A percentile compares a stretch with the other conserved stretches of the same genome.
Evolutionary conservation across 495 filamentous ascomycete genomes (phyloP).

Genomic region (Evernia prunastri): DNA sequence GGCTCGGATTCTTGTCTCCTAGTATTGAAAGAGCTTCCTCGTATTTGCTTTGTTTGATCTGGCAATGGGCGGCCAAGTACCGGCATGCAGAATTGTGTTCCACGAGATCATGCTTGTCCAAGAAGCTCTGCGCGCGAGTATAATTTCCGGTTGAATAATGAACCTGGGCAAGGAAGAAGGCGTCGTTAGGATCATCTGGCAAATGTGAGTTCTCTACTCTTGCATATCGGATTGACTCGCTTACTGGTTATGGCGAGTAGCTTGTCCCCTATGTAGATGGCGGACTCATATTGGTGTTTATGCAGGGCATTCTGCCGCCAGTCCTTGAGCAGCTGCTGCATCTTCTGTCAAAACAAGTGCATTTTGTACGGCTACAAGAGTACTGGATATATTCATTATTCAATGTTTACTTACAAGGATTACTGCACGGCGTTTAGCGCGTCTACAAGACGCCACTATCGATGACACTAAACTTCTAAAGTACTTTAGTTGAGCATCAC

Average conservation of each 20-base stretch:
- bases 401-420: slow-evolving; percentile 5
- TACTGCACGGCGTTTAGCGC: slow-evolving; percentile 14
- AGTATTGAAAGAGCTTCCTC: slow-evolving; percentile 83
- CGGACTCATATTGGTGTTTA: slow-evolving; percentile 90
- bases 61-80: slow-evolving; percentile 88
- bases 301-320: slow-evolving; percentile 92
- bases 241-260: slow-evolving; percentile 85
- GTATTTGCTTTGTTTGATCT: slow-evolving; percentile 82
- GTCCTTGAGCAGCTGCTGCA: slow-evolving; percentile 85
- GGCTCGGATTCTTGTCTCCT: slow-evolving; percentile 84
- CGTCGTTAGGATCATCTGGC: slow-evolving; percentile 79
- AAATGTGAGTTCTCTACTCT: slow-evolving; percentile 11
- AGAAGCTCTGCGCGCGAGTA: slow-evolving; percentile 75
- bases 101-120: slow-evolving; percentile 79
- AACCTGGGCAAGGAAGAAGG: slow-evolving; percentile 89
- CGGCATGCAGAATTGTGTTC: slow-evolving; percentile 74
- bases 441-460: neutral
- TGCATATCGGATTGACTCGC: slow-evolving; percentile 23
- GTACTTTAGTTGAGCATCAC: too few species aligned
- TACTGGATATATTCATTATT: too few species aligned
- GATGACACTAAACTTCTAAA: neutral
- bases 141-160: slow-evolving; percentile 94
- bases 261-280: slow-evolving; percentile 96
- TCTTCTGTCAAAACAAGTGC: slow-evolving; percentile 31
- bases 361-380: neutral